Evolutionary conservation across 1,139 yeast genomes (phyloP).

Genomic region (Protomyces macrosporus): DNA sequence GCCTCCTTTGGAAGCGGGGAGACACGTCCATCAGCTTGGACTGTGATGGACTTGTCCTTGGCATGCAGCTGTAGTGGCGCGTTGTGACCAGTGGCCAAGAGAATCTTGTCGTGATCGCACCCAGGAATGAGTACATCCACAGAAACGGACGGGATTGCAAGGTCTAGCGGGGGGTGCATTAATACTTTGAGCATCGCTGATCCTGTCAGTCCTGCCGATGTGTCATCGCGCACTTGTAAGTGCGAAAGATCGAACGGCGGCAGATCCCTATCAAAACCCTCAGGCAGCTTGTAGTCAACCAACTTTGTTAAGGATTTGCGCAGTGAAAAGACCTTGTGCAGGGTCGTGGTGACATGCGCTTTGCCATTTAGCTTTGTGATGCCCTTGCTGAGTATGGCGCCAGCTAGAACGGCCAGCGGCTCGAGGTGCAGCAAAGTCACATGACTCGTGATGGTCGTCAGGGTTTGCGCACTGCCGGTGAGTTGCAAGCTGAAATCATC

Average conservation of each 20-base stretch:
- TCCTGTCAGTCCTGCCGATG: constrained; percentile 1
- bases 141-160: background rate
- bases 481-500: background rate
- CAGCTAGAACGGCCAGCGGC: background rate
- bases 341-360: constrained; percentile 1
- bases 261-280: background rate
- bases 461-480: background rate
- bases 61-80: background rate
- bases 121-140: constrained; percentile 5
- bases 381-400: background rate
- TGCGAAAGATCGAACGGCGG: constrained; percentile 10
- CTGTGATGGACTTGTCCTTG: background rate
- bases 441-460: background rate
- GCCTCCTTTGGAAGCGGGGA: constrained; percentile 1
- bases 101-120: constrained; percentile 3
- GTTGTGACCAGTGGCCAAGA: constrained; percentile 4
- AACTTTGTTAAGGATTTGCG: background rate
- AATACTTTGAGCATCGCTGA: background rate
- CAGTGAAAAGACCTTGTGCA: background rate
- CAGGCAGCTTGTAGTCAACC: background rate
- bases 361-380: background rate
- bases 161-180: background rate
- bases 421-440: background rate
- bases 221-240: background rate
- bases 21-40: background rate